Conservation (phyloP, 2,329 filamentous ascomycete genomes). For the Diplodia scrobiculata region DNA sequence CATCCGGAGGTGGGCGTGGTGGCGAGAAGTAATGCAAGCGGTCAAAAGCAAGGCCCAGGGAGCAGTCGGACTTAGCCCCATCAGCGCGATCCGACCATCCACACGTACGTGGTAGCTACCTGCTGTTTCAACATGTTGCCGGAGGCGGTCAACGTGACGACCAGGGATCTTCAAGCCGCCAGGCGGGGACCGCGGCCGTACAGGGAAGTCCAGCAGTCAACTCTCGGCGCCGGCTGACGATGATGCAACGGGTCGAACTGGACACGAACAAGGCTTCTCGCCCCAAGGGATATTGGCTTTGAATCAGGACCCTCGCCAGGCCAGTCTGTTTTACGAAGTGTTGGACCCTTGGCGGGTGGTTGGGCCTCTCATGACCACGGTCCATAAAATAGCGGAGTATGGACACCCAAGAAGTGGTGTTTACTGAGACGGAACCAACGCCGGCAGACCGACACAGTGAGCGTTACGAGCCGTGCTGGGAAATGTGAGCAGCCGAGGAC, state of each 20-base stretch:
- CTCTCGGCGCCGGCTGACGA: slow-evolving; percentile 4
- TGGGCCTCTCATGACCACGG: slow-evolving; percentile 24
- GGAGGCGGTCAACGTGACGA: slow-evolving; percentile 9
- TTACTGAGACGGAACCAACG: slow-evolving; percentile 26
- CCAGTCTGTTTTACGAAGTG: slow-evolving; percentile 21
- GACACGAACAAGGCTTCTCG: slow-evolving; percentile 14
- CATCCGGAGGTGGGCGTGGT: slow-evolving; percentile 23
- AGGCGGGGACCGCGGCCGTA: slow-evolving; percentile 1
- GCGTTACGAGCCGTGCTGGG: slow-evolving; percentile 27
- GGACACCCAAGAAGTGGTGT: slow-evolving; percentile 23
- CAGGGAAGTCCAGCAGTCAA: slow-evolving; percentile 10
- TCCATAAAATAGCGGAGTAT: slow-evolving; percentile 27
- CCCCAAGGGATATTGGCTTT: slow-evolving; percentile 21
- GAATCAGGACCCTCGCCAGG: slow-evolving; percentile 24
- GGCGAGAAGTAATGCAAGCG: slow-evolving; percentile 25
- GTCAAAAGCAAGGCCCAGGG: slow-evolving; percentile 21
- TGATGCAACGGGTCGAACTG: slow-evolving; percentile 20
- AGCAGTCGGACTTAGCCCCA: slow-evolving; percentile 16
- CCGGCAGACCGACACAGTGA: slow-evolving; percentile 27
- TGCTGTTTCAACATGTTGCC: slow-evolving; percentile 23
- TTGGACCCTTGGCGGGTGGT: slow-evolving; percentile 14
- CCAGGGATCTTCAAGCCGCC: slow-evolving; percentile 4
- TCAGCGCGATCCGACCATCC: slow-evolving; percentile 21
- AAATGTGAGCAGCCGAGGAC: slow-evolving; percentile 11
- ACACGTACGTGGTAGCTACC: slow-evolving; percentile 10